phyloP scores from a whole-genome alignment of 192 early-diverging fungal species.

The Coemansia sp. region DNA sequence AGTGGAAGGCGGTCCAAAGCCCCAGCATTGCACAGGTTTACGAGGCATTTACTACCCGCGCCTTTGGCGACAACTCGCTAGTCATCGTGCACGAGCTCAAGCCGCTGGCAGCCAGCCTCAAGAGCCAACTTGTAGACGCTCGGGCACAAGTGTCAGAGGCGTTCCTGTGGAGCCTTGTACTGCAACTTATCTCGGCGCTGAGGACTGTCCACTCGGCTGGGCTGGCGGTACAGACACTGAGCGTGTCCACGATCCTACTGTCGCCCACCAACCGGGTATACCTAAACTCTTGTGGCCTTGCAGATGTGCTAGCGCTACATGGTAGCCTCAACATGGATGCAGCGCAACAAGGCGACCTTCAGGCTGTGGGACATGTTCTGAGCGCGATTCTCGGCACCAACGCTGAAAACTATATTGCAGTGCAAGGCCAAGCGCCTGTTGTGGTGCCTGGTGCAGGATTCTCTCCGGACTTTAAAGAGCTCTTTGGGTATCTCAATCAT shows the following conservation, averaged over 20 bases:
- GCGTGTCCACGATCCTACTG: conserved; percentile 81
- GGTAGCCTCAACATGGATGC: conserved; percentile 18
- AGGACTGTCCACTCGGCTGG: conserved; percentile 82
- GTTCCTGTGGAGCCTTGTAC: conserved; percentile 45
- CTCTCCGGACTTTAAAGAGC: conserved; percentile 81
- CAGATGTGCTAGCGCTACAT: conserved; percentile 30
- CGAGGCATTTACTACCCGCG: conserved; percentile 95
- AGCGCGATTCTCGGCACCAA: conserved; percentile 21
- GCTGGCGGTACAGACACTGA: conserved; percentile 78
- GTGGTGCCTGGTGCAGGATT: conserved; percentile 70
- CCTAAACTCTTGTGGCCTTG: conserved; percentile 40
- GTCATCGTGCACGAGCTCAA: conserved; percentile 96
- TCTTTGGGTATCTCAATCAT: conserved; percentile 62
- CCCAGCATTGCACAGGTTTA: conserved; percentile 84
- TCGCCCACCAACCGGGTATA: conserved; percentile 79
- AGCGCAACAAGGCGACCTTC: conserved; percentile 38
- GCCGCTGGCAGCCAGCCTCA: conserved; percentile 59
- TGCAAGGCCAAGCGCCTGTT: conserved; percentile 60
- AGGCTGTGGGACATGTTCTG: conserved; percentile 37
- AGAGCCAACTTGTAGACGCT: conserved; percentile 19
- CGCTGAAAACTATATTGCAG: conserved; percentile 19
- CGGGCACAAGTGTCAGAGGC: conserved; percentile 21
- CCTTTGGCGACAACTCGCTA: conserved; percentile 95
- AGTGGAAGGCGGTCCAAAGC: conserved; percentile 82
- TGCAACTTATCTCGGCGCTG: conserved; percentile 54